These are phyloP conservation scores for Auxenochlorella pyrenoidosa DNA, from an alignment of 139 green algal genomes.

Conservation along the genomic window DNA sequence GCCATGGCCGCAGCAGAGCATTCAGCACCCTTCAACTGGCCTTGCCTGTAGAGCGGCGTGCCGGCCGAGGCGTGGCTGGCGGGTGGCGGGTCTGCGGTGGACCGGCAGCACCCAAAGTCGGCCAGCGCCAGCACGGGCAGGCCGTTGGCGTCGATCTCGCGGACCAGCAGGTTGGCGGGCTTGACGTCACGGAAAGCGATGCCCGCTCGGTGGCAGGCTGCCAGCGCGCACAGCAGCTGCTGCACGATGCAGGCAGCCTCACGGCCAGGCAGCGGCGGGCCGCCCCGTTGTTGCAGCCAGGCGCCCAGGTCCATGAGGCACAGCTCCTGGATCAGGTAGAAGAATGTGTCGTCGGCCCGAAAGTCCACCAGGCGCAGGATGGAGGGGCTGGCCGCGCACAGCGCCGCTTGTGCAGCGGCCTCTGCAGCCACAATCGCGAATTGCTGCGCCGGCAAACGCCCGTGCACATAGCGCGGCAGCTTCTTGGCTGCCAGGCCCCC, in stretches of 20 bases:
- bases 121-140: background rate
- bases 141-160: background rate
- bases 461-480: background rate
- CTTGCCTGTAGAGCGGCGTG: conserved; percentile 14
- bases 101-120: conserved; percentile 12
- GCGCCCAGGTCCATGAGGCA: background rate
- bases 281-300: background rate
- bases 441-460: background rate
- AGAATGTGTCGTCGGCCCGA: background rate
- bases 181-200: conserved; percentile 6
- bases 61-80: background rate
- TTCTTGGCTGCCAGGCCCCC: conserved; percentile 10
- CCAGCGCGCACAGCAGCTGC: conserved; percentile 17
- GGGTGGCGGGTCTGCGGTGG: background rate
- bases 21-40: background rate
- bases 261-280: conserved; percentile 6
- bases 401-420: background rate
- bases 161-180: conserved; percentile 23
- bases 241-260: background rate
- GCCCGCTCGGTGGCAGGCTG: conserved; percentile 6
- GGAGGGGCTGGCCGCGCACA: background rate
- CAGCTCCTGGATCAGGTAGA: background rate
- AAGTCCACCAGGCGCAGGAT: conserved; percentile 3
- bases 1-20: too few species aligned
- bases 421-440: background rate